Conservation (phyloP, 495 filamentous ascomycete genomes). For the Aspergillus cristatus region DNA sequence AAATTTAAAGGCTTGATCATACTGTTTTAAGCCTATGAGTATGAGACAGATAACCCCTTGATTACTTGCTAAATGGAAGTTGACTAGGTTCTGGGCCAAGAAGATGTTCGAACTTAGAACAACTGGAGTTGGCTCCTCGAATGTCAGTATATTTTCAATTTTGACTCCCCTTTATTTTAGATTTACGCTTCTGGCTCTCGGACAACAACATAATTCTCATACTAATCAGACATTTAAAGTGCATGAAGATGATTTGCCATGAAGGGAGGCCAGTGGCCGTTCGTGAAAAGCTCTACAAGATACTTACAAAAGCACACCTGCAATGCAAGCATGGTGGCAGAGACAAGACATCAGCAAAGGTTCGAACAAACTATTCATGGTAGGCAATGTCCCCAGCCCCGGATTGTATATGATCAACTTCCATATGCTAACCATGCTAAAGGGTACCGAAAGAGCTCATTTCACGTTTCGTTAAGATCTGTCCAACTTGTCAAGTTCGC, state of each 20-base stretch:
- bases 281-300: constrained; percentile 47
- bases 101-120: constrained; percentile 49
- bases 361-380: constrained; percentile 50
- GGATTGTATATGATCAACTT: neutral
- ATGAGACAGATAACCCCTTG: too few species aligned
- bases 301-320: constrained; percentile 47
- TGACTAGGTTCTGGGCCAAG: constrained; percentile 47
- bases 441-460: constrained; percentile 53
- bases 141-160: constrained; percentile 22
- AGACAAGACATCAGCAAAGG: constrained; percentile 50
- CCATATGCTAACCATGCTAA: constrained; percentile 5
- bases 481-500: constrained; percentile 42
- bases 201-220: too few species aligned
- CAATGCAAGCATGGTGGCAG: constrained; percentile 52
- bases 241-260: constrained; percentile 44
- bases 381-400: constrained; percentile 15
- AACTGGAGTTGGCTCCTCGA: constrained; percentile 24
- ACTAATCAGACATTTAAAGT: constrained; percentile 11
- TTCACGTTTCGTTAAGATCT: constrained; percentile 49
- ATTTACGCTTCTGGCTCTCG: neutral
- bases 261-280: constrained; percentile 54
- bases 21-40: constrained; percentile 1
- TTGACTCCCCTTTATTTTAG: too few species aligned
- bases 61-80: neutral
- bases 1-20: too few species aligned